Evolutionary conservation across 768 basidiomycete genomes (phyloP).

Genomic region (Calocera viscosa): DNA sequence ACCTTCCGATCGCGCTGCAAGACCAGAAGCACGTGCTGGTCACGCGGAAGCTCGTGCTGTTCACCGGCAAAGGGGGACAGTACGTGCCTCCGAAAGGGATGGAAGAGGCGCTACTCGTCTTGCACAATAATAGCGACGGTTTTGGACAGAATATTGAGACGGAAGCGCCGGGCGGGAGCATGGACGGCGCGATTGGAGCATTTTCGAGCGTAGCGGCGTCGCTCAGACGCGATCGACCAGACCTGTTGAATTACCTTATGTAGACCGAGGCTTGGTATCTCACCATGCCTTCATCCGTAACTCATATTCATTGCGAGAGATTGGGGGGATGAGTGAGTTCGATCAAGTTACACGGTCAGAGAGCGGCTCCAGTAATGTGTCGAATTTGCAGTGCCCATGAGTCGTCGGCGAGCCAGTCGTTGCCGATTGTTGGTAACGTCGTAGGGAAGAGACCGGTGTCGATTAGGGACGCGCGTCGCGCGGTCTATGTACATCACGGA

Average conservation of each 20-base stretch:
- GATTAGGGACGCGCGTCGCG: too few species aligned
- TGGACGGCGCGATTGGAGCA: constrained; percentile 17
- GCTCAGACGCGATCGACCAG: constrained; percentile 11
- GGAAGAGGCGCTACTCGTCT: constrained; percentile 13
- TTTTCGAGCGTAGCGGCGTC: constrained; percentile 11
- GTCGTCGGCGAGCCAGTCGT: too few species aligned
- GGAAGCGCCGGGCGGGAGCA: constrained; percentile 13
- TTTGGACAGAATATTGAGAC: constrained; percentile 20
- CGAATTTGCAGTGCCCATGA: too few species aligned
- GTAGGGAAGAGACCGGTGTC: too few species aligned
- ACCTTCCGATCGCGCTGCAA: background rate
- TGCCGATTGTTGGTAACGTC: too few species aligned
- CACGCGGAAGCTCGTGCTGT: background rate
- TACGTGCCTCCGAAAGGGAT: background rate
- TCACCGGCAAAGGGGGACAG: background rate
- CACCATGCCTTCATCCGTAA: too few species aligned
- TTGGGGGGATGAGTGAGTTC: too few species aligned
- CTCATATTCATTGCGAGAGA: too few species aligned
- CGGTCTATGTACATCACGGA: too few species aligned
- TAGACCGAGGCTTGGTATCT: too few species aligned
- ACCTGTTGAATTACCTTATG: background rate
- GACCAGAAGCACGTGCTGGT: background rate
- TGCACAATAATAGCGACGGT: constrained; percentile 20
- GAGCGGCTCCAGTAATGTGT: too few species aligned
- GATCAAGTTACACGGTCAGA: too few species aligned